Evolutionary conservation across 768 basidiomycete species (phyloP).

Genomic region (Tulasnella sp.): DNA sequence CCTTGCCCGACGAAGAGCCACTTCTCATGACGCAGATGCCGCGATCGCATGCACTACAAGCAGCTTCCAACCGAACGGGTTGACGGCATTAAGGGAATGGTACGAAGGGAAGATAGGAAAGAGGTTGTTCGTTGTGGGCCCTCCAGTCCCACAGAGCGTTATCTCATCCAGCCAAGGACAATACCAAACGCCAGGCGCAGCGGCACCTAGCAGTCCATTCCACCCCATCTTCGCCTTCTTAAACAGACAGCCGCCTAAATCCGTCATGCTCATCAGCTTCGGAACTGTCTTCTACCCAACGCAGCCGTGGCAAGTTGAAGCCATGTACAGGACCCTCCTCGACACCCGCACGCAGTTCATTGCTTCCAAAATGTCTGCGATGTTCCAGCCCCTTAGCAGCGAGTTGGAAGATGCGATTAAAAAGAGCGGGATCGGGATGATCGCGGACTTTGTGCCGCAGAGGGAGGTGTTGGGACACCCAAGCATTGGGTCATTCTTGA

Average conservation of each 20-base stretch:
- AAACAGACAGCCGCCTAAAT: background rate
- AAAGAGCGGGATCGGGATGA: background rate
- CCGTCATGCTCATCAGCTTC: constrained; percentile 3
- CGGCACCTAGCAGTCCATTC: background rate
- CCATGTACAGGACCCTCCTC: background rate
- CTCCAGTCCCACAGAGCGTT: background rate
- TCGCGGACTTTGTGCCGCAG: constrained; percentile 3
- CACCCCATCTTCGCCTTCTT: constrained; percentile 1
- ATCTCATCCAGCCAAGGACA: background rate
- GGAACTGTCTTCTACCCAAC: constrained; percentile 1
- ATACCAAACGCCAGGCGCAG: background rate
- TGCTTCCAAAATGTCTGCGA: background rate
- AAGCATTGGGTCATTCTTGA: background rate
- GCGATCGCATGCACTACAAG: background rate
- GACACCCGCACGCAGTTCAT: background rate
- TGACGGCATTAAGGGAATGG: background rate
- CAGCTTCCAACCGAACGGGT: background rate
- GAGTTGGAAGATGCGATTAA: background rate
- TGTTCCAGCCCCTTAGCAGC: background rate
- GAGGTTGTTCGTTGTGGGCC: background rate
- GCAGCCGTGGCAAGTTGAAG: background rate
- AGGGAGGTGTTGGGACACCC: background rate
- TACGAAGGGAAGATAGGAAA: background rate
- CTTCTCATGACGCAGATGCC: background rate
- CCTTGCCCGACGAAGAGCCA: no score